These are phyloP conservation scores for Phytophthora multivora DNA, from an alignment of 352 stramenopile genomes.

Conservation along the genomic window DNA sequence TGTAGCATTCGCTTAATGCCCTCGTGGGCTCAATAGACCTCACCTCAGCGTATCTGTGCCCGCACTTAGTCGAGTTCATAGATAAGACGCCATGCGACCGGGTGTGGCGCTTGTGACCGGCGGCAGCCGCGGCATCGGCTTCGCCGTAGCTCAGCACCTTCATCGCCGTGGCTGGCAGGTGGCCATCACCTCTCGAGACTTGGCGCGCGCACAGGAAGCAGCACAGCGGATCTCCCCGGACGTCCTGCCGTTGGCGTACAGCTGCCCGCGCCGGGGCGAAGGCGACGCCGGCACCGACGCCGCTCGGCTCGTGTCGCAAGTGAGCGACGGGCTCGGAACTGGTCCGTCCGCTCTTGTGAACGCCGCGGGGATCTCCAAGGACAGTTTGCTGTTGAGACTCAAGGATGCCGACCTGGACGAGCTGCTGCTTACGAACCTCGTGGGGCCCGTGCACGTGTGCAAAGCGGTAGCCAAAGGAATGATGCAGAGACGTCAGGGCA, in stretches of 20 bases:
- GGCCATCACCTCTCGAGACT: conserved; percentile 70
- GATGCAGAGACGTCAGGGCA: conserved; percentile 70
- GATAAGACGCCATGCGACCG: neutral
- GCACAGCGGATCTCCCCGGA: conserved; percentile 45
- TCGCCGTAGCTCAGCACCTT: conserved; percentile 71
- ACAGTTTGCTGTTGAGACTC: conserved; percentile 75
- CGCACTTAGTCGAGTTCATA: conserved; percentile 8
- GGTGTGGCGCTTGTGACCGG: conserved; percentile 74
- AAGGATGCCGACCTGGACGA: conserved; percentile 65
- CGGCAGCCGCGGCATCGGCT: conserved; percentile 81
- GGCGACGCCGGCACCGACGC: conserved; percentile 30
- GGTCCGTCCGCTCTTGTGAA: conserved; percentile 72
- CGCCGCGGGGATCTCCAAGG: conserved; percentile 67
- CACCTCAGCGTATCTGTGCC: conserved; percentile 1
- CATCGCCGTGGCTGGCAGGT: conserved; percentile 68
- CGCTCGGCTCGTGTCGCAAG: conserved; percentile 45
- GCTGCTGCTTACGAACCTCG: conserved; percentile 76
- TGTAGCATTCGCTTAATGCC: conserved; percentile 2
- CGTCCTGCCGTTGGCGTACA: conserved; percentile 67
- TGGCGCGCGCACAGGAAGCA: conserved; percentile 56
- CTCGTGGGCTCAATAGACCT: conserved; percentile 17
- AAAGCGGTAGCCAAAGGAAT: conserved; percentile 81
- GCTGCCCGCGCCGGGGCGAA: conserved; percentile 41
- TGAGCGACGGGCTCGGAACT: conserved; percentile 41
- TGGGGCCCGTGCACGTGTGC: conserved; percentile 72